phyloP scores from a whole-genome alignment of 495 filamentous ascomycete genomes.

The Hyphodiscus hymeniophilus region DNA sequence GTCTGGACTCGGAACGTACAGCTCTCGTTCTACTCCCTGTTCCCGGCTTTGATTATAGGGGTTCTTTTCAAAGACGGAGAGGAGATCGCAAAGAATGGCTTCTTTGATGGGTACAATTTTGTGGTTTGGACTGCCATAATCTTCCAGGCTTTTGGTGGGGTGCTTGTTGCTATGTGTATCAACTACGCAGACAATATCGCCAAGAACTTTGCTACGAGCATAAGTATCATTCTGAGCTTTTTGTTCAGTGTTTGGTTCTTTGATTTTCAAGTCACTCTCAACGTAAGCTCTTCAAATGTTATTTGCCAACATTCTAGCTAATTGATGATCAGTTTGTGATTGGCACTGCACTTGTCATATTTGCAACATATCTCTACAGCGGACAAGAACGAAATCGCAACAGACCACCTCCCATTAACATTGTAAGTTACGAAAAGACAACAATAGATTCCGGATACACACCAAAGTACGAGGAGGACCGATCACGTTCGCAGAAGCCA shows the following conservation, averaged over 20 bases:
- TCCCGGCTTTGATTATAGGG: constrained; percentile 78
- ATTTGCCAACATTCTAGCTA: neutral
- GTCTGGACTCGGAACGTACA: constrained; percentile 94
- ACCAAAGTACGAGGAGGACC: constrained; percentile 19
- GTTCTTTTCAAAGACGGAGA: constrained; percentile 81
- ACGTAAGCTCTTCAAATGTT: constrained; percentile 44
- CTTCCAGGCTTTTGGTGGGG: constrained; percentile 75
- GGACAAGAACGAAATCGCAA: constrained; percentile 41
- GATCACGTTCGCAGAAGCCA: neutral
- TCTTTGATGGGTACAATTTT: constrained; percentile 90
- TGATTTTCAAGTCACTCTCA: constrained; percentile 59
- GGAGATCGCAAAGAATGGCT: constrained; percentile 71
- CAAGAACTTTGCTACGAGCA: constrained; percentile 86
- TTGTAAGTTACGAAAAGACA: constrained; percentile 70
- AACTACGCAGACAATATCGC: constrained; percentile 82
- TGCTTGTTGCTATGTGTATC: constrained; percentile 75
- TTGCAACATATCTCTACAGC: constrained; percentile 80
- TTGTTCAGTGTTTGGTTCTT: constrained; percentile 81
- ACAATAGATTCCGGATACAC: constrained; percentile 28
- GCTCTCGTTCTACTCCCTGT: constrained; percentile 82
- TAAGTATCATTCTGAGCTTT: constrained; percentile 79
- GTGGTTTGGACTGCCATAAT: constrained; percentile 81
- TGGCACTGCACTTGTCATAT: constrained; percentile 67
- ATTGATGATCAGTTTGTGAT: constrained; percentile 59
- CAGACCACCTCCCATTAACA: constrained; percentile 66